Evolutionary conservation across 805 yeast species (phyloP).

Genomic region (Ogataea haglerorum): DNA sequence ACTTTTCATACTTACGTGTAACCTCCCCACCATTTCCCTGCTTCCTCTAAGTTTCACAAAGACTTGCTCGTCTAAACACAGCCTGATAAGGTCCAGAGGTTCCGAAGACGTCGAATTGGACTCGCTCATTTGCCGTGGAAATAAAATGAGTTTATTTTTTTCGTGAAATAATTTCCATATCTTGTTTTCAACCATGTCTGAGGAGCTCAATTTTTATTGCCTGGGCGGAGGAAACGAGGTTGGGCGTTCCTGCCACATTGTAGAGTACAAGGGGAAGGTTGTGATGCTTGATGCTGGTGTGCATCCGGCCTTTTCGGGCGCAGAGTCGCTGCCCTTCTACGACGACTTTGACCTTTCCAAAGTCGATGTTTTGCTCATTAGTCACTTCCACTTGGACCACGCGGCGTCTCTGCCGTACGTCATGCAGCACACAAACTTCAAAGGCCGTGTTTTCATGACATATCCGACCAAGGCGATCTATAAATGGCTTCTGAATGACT

Average conservation of each 20-base stretch:
- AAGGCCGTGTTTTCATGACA: constrained; percentile 97
- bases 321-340: constrained; percentile 88
- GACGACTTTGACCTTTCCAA: constrained; percentile 90
- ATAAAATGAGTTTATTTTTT: not conserved
- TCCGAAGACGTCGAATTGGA: constrained; percentile 42
- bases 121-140: constrained; percentile 19
- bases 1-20: constrained; percentile 54
- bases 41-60: constrained; percentile 91
- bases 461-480: constrained; percentile 98
- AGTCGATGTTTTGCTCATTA: constrained; percentile 80
- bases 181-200: constrained; percentile 8
- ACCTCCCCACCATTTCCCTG: constrained; percentile 82
- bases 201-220: constrained; percentile 67
- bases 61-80: constrained; percentile 82
- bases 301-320: constrained; percentile 91
- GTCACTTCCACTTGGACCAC: constrained; percentile 97
- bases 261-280: constrained; percentile 89
- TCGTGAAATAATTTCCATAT: not conserved
- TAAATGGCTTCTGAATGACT: constrained; percentile 92
- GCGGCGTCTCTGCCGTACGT: constrained; percentile 98
- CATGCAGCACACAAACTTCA: constrained; percentile 93
- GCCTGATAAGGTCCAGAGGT: constrained; percentile 87
- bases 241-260: constrained; percentile 91
- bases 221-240: constrained; percentile 99
- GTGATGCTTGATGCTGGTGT: constrained; percentile 98